Evolutionary conservation across 805 yeast species (phyloP), one percentile per base, ranked within the genome.

Genomic region (Cyberlindnera amylophila): DNA sequence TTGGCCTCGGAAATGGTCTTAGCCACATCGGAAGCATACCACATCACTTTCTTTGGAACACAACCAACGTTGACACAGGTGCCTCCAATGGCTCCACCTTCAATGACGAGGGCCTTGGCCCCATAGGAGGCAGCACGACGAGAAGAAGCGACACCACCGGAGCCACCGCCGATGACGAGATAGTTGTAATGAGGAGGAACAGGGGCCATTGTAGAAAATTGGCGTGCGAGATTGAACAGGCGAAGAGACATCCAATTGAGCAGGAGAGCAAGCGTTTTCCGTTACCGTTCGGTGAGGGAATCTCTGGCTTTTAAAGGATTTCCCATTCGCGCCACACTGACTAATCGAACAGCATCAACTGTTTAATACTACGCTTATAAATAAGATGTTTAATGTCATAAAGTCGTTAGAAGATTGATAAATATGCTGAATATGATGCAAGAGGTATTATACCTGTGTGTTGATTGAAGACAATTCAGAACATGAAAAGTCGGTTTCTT

Each of bases 1-100:
- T 75, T 70, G 47, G 96, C 95, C 36, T 86, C 82, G 33, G 72
- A 67, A 47, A 85, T 69, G 58, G 80, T 82, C 49, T 77, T 75
- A 15, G 97, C 97, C 63, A 87, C 66, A 55, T 90, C 96, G 24
- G 93, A 81, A 10, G 97, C 96, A 55, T 90, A 83, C 99, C 99
- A 93, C 97, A 93, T 90, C 35, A 93, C 88, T 64, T 93, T 93
- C 73, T 93, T 93, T 36, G 99, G 99, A 37, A 93, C 99, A 74
- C 99, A 93, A 16, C 99, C 99, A 34, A 91, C 98, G 63, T 93
- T 93, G 49, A 93, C 99, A 75, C 99, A 93, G 32, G 99, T 93
- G 23, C 99, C 99, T 45, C 99, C 99, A 66, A 93, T 75, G 50
- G 72, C 82, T 40, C 79, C 77, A 32, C 86, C 79, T 65, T 93